Evolutionary conservation across 805 yeast genomes (phyloP), one percentile per base, ranked within the genome.

Genomic region (Lachancea cidri): DNA sequence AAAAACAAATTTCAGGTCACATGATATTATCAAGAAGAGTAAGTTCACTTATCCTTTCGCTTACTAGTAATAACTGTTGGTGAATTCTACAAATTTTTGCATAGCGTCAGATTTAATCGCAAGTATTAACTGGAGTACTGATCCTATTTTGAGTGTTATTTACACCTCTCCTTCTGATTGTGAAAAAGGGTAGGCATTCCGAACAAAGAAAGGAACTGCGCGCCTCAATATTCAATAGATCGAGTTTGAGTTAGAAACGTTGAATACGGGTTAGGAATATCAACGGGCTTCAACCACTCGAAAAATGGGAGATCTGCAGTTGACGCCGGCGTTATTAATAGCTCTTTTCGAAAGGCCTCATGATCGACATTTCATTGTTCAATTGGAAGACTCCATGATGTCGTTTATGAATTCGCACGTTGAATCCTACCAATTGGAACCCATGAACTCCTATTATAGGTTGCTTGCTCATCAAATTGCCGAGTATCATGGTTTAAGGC

Each of bases 381-480:
- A 68, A 11, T 54, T 77, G 41, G 86, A 79, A 46, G 56, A 64
- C 17, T 70, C 72, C 41, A 57, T 79, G 19, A 45, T 70, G 11
- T 65, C 62, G 17, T 77, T 79, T 50, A 66, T 76, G 29, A 50
- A 65, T 5, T 62, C 68, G 36, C 65, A 50, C 52, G 71, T 50
- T 39, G 67, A 54, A 51, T 68, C 60, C 48, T 69, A 55, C 59
- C 72, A 49, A 47, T 54, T 76, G 54, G 67, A 67, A 30, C 75
- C 83, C 5, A 72, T 78, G 72, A 83, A 83, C 57, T 79, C 87
- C 2, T 83, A 79, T 57, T 79, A 77, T 49, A 65, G 91, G 49
- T 64, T 84, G 35, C 61, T 84, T 40, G 72, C 83, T 0, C 89
- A 84, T 58, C 83, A 81, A 48, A 64, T 82, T 27, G 85, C 88